Evolutionary conservation across 2,329 filamentous ascomycete genomes (phyloP), one percentile per base, ranked within the genome.

Genomic region (Cercospora sp.): DNA sequence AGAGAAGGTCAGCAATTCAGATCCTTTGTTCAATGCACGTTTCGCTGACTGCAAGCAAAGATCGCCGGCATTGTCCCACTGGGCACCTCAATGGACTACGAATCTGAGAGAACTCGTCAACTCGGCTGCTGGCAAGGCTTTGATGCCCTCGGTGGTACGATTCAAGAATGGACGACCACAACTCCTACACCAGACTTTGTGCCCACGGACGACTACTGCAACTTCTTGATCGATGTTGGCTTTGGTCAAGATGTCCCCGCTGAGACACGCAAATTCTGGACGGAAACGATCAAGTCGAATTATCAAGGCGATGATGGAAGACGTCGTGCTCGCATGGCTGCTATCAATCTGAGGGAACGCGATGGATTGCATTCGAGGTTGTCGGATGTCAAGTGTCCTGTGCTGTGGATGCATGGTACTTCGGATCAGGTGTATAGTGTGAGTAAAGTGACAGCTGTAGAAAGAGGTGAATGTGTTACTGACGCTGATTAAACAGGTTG

Each of bases 41-140:
- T 2, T 18, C 26, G 28, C 55, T 58, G 28, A 58, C 24, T 12
- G 45, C 5, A 55, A 37, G 12, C 9, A 16, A 65, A 85, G 83
- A 84, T 86, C 70, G 72, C 76, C 30, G 85, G 85, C 5, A 81
- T 86, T 63, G 81, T 87, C 24, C 83, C 83, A 0, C 76, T 86
- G 8, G 85, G 85, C 18, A 85, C 84, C 3, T 85, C 83, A 0
- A 78, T 87, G 75, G 84, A 86, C 75, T 81, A 76, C 65, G 84
- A 86, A 70, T 82, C 81, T 32, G 73, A 79, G 16, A 77, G 80
- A 16, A 82, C 80, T 13, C 80, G 81, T 24, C 69, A 74, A 5
- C 76, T 84, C 2, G 81, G 82, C 5, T 86, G 84, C 77, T 87
- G 85, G 84, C 78, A 86, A 67, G 79, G 78, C 3, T 73, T 75